Evolutionary conservation across 208 protist genomes (phyloP).

Genomic region (Trypanosoma brucei): DNA sequence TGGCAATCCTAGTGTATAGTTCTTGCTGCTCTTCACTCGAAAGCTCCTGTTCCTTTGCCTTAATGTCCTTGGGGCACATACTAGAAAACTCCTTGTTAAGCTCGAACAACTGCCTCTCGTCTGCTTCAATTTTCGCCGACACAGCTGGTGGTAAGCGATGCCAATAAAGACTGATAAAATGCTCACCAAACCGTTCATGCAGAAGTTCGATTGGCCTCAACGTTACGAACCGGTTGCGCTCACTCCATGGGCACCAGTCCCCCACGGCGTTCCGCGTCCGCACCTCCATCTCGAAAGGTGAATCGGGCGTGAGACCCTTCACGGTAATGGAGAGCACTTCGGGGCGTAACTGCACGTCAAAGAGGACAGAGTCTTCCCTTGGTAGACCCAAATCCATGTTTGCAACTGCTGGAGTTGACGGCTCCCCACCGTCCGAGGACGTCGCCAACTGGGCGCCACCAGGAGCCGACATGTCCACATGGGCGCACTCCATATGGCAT

Average conservation of each 20-base stretch:
- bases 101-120: conserved; percentile 37
- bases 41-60: conserved; percentile 31
- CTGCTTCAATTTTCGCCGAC: conserved; percentile 20
- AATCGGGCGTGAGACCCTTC: conserved; percentile 34
- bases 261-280: conserved; percentile 47
- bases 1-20: too few species aligned
- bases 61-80: conserved; percentile 58
- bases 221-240: conserved; percentile 35
- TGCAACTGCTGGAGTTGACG: background rate
- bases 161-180: conserved; percentile 91
- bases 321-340: conserved; percentile 13
- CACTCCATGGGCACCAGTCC: conserved; percentile 86
- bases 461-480: background rate
- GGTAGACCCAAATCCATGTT: background rate
- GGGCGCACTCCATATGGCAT: conserved; percentile 1
- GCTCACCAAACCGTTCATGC: conserved; percentile 85
- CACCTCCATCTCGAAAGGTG: conserved; percentile 38
- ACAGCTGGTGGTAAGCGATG: conserved; percentile 38
- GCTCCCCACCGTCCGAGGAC: too few species aligned
- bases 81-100: conserved; percentile 60
- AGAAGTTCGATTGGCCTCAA: conserved; percentile 64
- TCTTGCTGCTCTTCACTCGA: too few species aligned
- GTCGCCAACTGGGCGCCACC: background rate
- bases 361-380: conserved; percentile 19
- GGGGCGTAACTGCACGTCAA: conserved; percentile 43